These are phyloP conservation scores for Candida germanica DNA, from an alignment of 805 yeast species.

Conservation along the genomic window DNA sequence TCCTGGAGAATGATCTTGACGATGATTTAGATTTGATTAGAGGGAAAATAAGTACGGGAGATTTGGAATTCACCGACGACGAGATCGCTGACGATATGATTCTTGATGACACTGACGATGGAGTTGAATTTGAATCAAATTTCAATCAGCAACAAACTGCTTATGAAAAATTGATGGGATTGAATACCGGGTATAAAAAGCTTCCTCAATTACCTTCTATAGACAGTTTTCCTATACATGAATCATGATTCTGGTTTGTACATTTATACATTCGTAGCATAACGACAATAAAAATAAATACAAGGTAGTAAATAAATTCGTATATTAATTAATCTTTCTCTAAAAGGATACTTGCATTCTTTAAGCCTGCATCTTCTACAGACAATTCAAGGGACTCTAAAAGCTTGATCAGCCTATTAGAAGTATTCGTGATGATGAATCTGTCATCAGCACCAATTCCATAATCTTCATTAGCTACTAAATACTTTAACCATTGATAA, in stretches of 20 bases:
- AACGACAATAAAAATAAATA: too few species aligned
- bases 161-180: constrained; percentile 1
- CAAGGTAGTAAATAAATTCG: too few species aligned
- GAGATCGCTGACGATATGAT: constrained; percentile 3
- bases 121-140: not conserved
- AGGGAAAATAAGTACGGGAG: constrained; percentile 7
- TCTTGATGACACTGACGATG: not conserved
- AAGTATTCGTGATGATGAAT: constrained; percentile 32
- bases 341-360: constrained; percentile 75
- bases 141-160: constrained; percentile 1
- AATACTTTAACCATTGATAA: constrained; percentile 65
- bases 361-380: constrained; percentile 71
- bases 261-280: too few species aligned
- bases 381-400: constrained; percentile 57
- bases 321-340: constrained; percentile 46
- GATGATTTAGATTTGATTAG: constrained; percentile 22
- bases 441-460: constrained; percentile 41
- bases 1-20: constrained; percentile 20
- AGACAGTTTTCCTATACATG: constrained; percentile 8
- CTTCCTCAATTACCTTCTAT: constrained; percentile 10
- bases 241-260: too few species aligned
- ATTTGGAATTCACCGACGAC: constrained; percentile 5
- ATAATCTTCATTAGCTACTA: constrained; percentile 49
- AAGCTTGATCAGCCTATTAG: constrained; percentile 44
- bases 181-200: not conserved